These are phyloP conservation scores for Camellia lanceoleosa DNA, from an alignment of 148 eudicot species.

Conservation along the genomic window DNA sequence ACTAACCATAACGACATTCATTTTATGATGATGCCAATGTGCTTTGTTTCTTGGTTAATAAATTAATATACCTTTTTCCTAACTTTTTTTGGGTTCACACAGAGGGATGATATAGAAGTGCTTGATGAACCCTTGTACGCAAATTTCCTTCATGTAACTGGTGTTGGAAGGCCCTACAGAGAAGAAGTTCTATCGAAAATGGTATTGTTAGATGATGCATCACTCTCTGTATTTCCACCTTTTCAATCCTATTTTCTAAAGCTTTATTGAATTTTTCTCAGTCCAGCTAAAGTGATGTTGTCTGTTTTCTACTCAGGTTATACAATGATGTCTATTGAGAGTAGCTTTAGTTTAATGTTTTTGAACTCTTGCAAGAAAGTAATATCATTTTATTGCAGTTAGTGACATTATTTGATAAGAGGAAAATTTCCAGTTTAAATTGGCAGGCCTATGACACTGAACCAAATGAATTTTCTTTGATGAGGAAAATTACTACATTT, in stretches of 20 bases:
- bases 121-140: slow-evolving; percentile 94
- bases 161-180: slow-evolving; percentile 70
- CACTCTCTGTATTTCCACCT: background rate
- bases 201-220: slow-evolving; percentile 38
- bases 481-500: background rate
- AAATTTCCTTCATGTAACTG: slow-evolving; percentile 60
- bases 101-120: slow-evolving; percentile 94
- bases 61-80: background rate
- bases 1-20: background rate
- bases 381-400: background rate
- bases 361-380: background rate
- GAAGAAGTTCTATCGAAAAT: slow-evolving; percentile 62
- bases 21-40: background rate
- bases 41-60: slow-evolving; percentile 4
- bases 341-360: background rate
- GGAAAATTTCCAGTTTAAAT: too few relatives aligned
- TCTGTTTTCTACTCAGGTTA: background rate
- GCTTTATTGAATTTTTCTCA: background rate
- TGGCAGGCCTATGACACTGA: background rate
- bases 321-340: background rate
- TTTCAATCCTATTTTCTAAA: background rate
- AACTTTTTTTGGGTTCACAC: slow-evolving; percentile 13
- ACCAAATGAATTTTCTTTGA: background rate
- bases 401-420: background rate
- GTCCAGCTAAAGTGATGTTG: background rate